Base-by-base conservation (phyloP, 495 filamentous ascomycete species). In the Aspergillus baeticus region DNA sequence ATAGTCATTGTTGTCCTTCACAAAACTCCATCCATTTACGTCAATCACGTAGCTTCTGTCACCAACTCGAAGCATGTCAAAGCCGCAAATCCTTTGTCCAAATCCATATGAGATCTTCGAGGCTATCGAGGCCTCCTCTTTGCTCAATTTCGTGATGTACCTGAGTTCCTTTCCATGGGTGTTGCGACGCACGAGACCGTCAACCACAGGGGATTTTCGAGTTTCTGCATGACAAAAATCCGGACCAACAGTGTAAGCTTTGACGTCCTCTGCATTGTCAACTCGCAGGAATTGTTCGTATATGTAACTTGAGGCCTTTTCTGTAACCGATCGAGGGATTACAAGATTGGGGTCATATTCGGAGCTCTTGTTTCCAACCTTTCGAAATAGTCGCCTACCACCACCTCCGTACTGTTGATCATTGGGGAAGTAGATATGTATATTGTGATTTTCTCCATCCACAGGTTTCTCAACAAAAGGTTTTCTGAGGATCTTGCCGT, bases 21-120 rank as follows among this genome's bases (percentile, higher is more conserved):
- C 94, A 66, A 99, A 99, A 64, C 93, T 97, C 94, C 94, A 99
- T 15, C 94, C 94, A 69, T 99, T 99, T 57, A 99, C 95, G 66
- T 99, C 94, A 58, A 99, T 98, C 13, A 99, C 94, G 72, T 90
- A 98, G 69, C 93, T 98, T 71, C 87, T 91, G 14, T 90, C 89
- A 22, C 82, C 85, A 2, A 90, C 88, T 15, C 94, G 86, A 50
- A 99, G 81, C 63, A 99, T 81, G 68, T 99, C 94, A 66, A 99
- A 99, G 4, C 94, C 94, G 68, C 94, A 99, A 13, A 99, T 92
- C 36, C 89, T 76, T 70, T 99, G 94, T 6, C 92, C 95, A 71
- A 99, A 99, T 2, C 90, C 87, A 52, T 86, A 88, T 14, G 91
- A 89, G 45, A 99, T 99, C 60, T 88, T 92, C 29, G 85, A 83